Conservation (phyloP, 805 yeast genomes). For the Kodamaea jinghongensis region DNA sequence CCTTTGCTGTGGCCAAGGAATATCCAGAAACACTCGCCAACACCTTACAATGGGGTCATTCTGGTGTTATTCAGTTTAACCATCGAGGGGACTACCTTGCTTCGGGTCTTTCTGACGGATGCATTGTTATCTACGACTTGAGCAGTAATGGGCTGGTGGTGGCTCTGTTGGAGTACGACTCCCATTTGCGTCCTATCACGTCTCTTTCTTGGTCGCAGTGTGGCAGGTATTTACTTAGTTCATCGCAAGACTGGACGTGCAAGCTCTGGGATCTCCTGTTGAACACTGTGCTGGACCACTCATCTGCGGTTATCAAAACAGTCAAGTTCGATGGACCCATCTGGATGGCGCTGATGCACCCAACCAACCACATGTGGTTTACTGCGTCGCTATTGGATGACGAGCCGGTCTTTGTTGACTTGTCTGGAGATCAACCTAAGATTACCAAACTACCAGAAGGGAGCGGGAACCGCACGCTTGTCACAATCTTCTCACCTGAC, state of each 20-base stretch:
- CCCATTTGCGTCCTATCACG: slow-evolving; percentile 72
- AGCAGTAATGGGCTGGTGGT: slow-evolving; percentile 61
- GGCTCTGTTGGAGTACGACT: slow-evolving; percentile 45
- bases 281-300: slow-evolving; percentile 17
- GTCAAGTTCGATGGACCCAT: slow-evolving; percentile 65
- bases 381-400: slow-evolving; percentile 68
- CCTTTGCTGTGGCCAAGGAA: slow-evolving; percentile 87
- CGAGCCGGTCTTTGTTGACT: slow-evolving; percentile 51
- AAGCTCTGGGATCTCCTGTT: slow-evolving; percentile 72
- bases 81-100: slow-evolving; percentile 83
- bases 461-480: slow-evolving; percentile 39
- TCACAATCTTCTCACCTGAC: slow-evolving; percentile 47
- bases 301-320: slow-evolving; percentile 36
- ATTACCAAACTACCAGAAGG: background rate
- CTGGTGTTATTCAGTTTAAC: slow-evolving; percentile 66
- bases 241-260: slow-evolving; percentile 80
- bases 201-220: slow-evolving; percentile 72
- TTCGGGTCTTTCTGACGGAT: slow-evolving; percentile 72
- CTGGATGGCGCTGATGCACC: slow-evolving; percentile 65
- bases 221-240: slow-evolving; percentile 65
- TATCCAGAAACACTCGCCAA: slow-evolving; percentile 82
- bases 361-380: slow-evolving; percentile 45
- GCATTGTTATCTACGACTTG: slow-evolving; percentile 68
- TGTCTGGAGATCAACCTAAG: slow-evolving; percentile 11
- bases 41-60: slow-evolving; percentile 63